Evolutionary conservation across 495 filamentous ascomycete species (phyloP).

Genomic region (Eremomyces bilateralis): DNA sequence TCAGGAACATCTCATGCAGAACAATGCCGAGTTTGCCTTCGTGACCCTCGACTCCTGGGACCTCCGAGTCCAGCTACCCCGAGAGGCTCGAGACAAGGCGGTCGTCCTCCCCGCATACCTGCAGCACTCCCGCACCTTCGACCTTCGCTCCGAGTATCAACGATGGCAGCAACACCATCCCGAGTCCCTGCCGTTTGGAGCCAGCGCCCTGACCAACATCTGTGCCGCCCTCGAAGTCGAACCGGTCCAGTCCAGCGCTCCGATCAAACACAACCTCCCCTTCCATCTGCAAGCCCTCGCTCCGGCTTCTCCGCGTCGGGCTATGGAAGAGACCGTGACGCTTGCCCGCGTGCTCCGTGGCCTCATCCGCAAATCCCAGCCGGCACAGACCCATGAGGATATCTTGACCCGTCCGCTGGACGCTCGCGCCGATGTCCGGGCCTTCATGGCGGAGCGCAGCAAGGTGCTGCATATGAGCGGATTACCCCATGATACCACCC

Average conservation of each 20-base stretch:
- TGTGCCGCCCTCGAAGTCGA: constrained; percentile 95
- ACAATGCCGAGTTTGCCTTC: constrained; percentile 88
- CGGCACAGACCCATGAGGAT: constrained; percentile 77
- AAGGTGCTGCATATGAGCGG: constrained; percentile 97
- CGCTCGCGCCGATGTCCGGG: constrained; percentile 87
- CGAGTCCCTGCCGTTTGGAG: constrained; percentile 89
- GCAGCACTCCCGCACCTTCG: constrained; percentile 91
- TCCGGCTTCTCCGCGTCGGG: constrained; percentile 86
- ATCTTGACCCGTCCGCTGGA: constrained; percentile 89
- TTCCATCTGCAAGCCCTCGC: constrained; percentile 95
- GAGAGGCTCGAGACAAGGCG: constrained; percentile 92
- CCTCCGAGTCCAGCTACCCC: constrained; percentile 87
- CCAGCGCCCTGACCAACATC: constrained; percentile 86
- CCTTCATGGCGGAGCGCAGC: constrained; percentile 83
- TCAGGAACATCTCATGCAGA: constrained; percentile 60
- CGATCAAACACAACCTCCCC: constrained; percentile 94
- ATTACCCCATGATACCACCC: constrained; percentile 90
- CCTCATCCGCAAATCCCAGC: constrained; percentile 86
- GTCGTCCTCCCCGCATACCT: constrained; percentile 92
- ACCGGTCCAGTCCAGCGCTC: constrained; percentile 84
- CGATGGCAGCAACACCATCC: constrained; percentile 96
- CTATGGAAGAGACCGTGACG: constrained; percentile 93
- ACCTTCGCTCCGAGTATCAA: constrained; percentile 91
- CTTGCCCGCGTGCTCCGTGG: constrained; percentile 79
- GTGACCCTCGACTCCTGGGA: constrained; percentile 98